A percentile compares a stretch with the other conserved stretches of the same genome.
These are phyloP conservation scores for Dendrocalamus latiflorus DNA, from an alignment of 202 grass and related monocot genomes.

Conservation along the genomic window DNA sequence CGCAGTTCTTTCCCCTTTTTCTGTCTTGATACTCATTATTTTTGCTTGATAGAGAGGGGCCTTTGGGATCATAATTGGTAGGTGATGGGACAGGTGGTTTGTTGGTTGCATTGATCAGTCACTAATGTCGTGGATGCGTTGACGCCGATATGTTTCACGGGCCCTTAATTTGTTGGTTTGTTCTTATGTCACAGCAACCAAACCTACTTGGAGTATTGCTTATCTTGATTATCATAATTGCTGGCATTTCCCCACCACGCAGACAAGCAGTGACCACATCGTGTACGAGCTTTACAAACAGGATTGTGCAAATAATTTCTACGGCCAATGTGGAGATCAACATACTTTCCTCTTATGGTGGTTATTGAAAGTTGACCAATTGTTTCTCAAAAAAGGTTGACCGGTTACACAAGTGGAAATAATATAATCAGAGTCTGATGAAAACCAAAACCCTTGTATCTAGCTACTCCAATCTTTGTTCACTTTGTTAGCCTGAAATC, in stretches of 20 bases:
- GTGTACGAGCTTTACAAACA: background rate
- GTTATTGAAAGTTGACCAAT: background rate
- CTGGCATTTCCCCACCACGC: background rate
- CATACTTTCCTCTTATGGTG: background rate
- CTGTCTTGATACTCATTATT: background rate
- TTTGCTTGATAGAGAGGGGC: background rate
- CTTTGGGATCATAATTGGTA: slow-evolving; percentile 27
- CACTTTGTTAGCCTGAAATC: background rate
- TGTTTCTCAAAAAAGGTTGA: background rate
- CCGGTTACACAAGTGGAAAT: background rate
- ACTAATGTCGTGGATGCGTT: slow-evolving; percentile 20
- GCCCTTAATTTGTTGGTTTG: background rate
- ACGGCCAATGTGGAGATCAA: background rate
- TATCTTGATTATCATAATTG: background rate
- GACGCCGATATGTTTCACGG: background rate
- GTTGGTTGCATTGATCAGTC: background rate
- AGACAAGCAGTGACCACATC: background rate
- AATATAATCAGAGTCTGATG: background rate
- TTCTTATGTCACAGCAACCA: slow-evolving; percentile 37
- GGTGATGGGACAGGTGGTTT: slow-evolving; percentile 36
- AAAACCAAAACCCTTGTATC: background rate
- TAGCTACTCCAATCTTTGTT: background rate
- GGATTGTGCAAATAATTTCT: background rate
- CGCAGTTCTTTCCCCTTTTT: background rate
- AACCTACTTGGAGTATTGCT: background rate